phyloP scores from a whole-genome alignment of 805 yeast species.

The Pichia thaimueangensis region DNA sequence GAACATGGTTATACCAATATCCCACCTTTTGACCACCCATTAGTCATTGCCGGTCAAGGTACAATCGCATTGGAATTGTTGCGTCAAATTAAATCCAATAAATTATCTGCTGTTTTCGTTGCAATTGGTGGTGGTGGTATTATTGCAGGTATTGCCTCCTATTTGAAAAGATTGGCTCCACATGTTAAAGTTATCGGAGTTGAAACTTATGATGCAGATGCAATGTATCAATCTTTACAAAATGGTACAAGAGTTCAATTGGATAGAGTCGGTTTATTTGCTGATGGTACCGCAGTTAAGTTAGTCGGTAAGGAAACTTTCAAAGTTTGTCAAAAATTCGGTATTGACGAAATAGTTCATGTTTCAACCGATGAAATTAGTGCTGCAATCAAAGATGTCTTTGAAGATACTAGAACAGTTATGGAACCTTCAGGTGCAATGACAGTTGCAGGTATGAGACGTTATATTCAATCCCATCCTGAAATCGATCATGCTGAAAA shows the following conservation, averaged over 20 bases:
- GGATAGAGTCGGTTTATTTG: conserved; percentile 84
- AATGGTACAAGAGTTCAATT: conserved; percentile 50
- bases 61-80: conserved; percentile 91
- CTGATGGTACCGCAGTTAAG: conserved; percentile 97
- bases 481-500: conserved; percentile 63
- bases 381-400: conserved; percentile 95
- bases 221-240: conserved; percentile 68
- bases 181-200: conserved; percentile 94
- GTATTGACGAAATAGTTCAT: conserved; percentile 70
- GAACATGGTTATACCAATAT: conserved; percentile 77
- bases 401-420: conserved; percentile 89
- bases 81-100: conserved; percentile 74
- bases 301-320: conserved; percentile 87
- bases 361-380: conserved; percentile 72
- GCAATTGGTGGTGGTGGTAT: conserved; percentile 98
- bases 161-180: conserved; percentile 94
- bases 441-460: conserved; percentile 90
- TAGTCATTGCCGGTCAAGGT: conserved; percentile 98
- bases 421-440: conserved; percentile 98
- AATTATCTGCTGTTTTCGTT: conserved; percentile 79
- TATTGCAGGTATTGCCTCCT: conserved; percentile 84
- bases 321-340: conserved; percentile 60
- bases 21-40: conserved; percentile 99
- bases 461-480: conserved; percentile 62
- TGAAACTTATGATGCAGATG: conserved; percentile 93